Base-by-base conservation (phyloP, 2,329 filamentous ascomycete species). In the Daldinia sp. region DNA sequence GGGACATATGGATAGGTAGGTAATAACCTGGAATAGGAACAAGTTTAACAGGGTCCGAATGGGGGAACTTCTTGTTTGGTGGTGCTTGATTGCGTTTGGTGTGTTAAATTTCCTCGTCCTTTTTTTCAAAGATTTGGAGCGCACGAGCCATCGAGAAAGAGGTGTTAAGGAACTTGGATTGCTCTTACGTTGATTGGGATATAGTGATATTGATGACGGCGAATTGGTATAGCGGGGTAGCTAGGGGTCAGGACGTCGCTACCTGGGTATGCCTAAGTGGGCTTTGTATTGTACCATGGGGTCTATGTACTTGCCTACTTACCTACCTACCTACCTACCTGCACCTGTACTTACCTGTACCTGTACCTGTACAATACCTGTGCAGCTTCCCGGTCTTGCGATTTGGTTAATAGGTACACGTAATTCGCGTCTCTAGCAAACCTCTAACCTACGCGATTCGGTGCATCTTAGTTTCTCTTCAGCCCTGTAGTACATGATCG, bases 31-130 rank as follows among this genome's bases (percentile, higher is more conserved):
- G 17, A 21, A 11, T n/a, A 27, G 50, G 51, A 23, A 50, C 19
- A 23, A 29, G 35, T 43, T n/a, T 43, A 27, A 47, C 13, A n/a
- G 43, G 43, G 41, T 10, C 35, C 15, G 25, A 21, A 52, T 19
- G 27, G 37, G 11, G 37, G 35, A 57, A 47, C 53, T 51, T 32
- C 9, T 17, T 48, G 17, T 15, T 43, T 43, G n/a, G n/a, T 43
- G 37, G 17, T 21, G 10, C 35, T 13, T 19, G n/a, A n/a, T n/a
- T n/a, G n/a, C n/a, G n/a, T 45, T 47, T 50, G 43, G 21, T 27
- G 47, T 57, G 27, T 37, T 57, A 21, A 23, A 56, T 32, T 47
- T 45, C n/a, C 25, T 52, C 23, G 45, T 43, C 49, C 37, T 21
- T 27, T 29, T 29, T 30, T 49, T 34, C 37, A 8, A 27, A 37